Base-by-base conservation (phyloP, 169 alveolate species). In the Pseudocohnilembus persalinus region DNA sequence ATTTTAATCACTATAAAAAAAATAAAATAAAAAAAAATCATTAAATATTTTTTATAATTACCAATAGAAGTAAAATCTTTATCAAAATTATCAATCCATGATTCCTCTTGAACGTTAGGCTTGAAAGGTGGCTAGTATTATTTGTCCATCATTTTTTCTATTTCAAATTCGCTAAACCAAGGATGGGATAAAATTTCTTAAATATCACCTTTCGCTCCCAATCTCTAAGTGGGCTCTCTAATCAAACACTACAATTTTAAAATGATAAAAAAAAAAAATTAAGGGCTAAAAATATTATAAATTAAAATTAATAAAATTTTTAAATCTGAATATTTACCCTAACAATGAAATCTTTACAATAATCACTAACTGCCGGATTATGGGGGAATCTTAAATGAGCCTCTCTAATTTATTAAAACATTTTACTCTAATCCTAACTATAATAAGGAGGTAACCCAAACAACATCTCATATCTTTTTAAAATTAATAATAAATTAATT, bases 381-480 rank as follows among this genome's bases (percentile, higher is more conserved):
- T 92, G 94, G 29, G 96, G 96, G 86, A 92, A 92, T 81, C 85
- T 92, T 26, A 92, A 88, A 64, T 89, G 90, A 68, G 85, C 89
- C 49, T 92, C 93, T 68, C 88, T 83, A 28, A 92, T 92, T 30
- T 90, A 82, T 35, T 90, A 88, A 78, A 90, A 92, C 96, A 92
- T 92, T 63, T 89, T 73, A 33, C 88, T 90, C 78, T 92, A 87
- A 73, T 90, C 82, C 72, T 91, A 90, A 76, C 90, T 93, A 72
- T 90, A 92, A 78, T 90, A 92, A 31, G 96, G 96, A 29, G 96
- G 96, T 29, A 92, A 83, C 16, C 96, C 96, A 73, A 88, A 93
- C 81, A 92, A 80, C 94, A 92, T 90, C 82, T 92, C 96, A 73
- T 92, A 92, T 1, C 88, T 89, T 24, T 63, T 20, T 65, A 80